Conservation (phyloP, 805 yeast genomes). For the Nematodospora valgi region DNA sequence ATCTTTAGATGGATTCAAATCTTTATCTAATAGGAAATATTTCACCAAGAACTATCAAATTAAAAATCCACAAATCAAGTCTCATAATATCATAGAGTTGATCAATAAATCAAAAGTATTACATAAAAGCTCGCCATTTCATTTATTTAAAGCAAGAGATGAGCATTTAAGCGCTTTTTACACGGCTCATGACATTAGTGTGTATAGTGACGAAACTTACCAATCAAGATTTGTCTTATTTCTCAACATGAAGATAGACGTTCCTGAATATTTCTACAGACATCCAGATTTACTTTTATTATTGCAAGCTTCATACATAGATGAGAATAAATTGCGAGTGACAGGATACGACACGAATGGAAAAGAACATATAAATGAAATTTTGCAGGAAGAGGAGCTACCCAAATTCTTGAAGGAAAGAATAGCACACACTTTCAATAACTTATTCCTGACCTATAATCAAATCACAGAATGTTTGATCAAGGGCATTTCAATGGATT, state of each 20-base stretch:
- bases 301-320: conserved; percentile 43
- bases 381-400: conserved; percentile 15
- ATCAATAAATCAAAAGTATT: conserved; percentile 68
- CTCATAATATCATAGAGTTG: conserved; percentile 40
- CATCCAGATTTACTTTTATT: conserved; percentile 42
- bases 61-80: conserved; percentile 5
- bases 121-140: conserved; percentile 81
- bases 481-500: conserved; percentile 14
- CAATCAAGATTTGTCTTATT: conserved; percentile 65
- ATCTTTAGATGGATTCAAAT: conserved; percentile 23
- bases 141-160: conserved; percentile 58
- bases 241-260: conserved; percentile 52
- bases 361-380: conserved; percentile 2
- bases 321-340: conserved; percentile 21
- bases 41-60: conserved; percentile 24
- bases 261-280: conserved; percentile 27
- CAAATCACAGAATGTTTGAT: conserved; percentile 19
- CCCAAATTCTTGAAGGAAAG: conserved; percentile 19
- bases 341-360: conserved; percentile 1
- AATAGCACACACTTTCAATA: conserved; percentile 17
- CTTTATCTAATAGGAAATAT: conserved; percentile 16
- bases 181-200: conserved; percentile 62
- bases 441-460: conserved; percentile 21
- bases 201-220: conserved; percentile 51
- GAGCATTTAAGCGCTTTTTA: conserved; percentile 44